Base-by-base conservation (phyloP, 805 yeast genomes). In the Starmerella etchellsii region DNA sequence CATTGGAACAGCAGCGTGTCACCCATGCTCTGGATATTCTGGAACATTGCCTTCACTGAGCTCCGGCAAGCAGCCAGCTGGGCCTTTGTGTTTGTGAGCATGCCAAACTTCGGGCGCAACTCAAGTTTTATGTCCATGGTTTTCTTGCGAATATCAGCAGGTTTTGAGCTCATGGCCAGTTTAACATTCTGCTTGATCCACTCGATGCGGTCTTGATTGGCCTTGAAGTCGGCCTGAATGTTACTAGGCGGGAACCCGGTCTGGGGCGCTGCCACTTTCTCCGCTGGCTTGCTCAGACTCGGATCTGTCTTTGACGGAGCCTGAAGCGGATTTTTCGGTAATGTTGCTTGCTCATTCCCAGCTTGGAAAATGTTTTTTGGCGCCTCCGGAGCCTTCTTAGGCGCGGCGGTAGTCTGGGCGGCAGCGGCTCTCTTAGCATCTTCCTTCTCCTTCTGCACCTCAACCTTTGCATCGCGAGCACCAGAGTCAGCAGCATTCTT, bases 51-150 rank as follows among this genome's bases (percentile, higher is more conserved):
- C 1, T 63, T 51, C 2, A 91, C 61, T 35, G 77, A 84, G 5
- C 50, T 44, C 2, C 54, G 48, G 36, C 59, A 42, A 20, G 61
- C 58, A 1, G 58, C 54, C 32, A 85, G 64, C 55, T 91, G 95
- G 2, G 59, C 34, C 39, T 56, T 60, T 39, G 85, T 76, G 54
- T 76, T 78, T 1, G 95, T 84, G 45, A 91, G 65, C 62, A 91
- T 97, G 11, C 98, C 97, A 50, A 91, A 76, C 55, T 79, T 81
- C 5, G 95, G 91, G 54, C 83, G 83, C 50, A 91, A 74, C 52
- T 77, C 75, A 37, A 95, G 66, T 54, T 78, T 79, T 41, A 75
- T 69, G n/a, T 69, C 68, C 16, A 70, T 67, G 27, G 76, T 68
- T n/a, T 59, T 55, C 36, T 70, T 72, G 51, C 77, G 78, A 28